Evolutionary conservation across 2,329 filamentous ascomycete species (phyloP), one percentile per base, ranked within the genome.

Genomic region (Nothopassalora personata): DNA sequence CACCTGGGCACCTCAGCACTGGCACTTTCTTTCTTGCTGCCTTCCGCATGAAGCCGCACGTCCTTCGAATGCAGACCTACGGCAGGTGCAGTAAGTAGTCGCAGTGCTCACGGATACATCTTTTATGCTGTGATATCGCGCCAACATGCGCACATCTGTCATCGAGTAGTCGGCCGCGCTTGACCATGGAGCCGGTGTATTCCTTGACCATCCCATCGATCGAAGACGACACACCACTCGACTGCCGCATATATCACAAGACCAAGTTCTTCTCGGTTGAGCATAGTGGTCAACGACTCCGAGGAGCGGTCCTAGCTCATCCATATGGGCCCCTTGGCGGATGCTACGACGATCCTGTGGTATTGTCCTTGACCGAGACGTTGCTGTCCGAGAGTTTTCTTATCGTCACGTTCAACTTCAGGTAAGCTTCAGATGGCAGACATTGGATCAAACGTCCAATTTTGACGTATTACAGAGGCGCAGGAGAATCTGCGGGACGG

Each of bases 291-390:
- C 48, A 36, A 5, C 46, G 56, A 48, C 48, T 51, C 13, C 46
- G 57, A 48, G 83, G 80, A 3, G 85, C 86, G 0, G 79, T 96
- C 3, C 77, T 97, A 43, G 92, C 92, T 11, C 94, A 97, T 73
- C 93, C 94, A 0, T 97, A 97, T 71, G 91, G 90, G 34, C 87
- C 90, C 0, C 78, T 97, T 54, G 94, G 94, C 4, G 94, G 93
- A 5, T 86, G 80, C 72, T 94, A 86, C 70, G 90, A 97, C 71
- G 92, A 97, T 71, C 82, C 83, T 0, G 81, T 96, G 0, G 87
- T 97, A 1, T 80, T 83, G n/a, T 78, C 84, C 8, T 75, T 89
- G 2, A 84, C 83, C 0, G 77, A 78, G 1, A 75, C 87, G 59
- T 78, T 96, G 49, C 73, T 96, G n/a, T 77, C 81, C 4, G 76